Base-by-base conservation (phyloP, 2,329 filamentous ascomycete species). In the Leptographium procerum region DNA sequence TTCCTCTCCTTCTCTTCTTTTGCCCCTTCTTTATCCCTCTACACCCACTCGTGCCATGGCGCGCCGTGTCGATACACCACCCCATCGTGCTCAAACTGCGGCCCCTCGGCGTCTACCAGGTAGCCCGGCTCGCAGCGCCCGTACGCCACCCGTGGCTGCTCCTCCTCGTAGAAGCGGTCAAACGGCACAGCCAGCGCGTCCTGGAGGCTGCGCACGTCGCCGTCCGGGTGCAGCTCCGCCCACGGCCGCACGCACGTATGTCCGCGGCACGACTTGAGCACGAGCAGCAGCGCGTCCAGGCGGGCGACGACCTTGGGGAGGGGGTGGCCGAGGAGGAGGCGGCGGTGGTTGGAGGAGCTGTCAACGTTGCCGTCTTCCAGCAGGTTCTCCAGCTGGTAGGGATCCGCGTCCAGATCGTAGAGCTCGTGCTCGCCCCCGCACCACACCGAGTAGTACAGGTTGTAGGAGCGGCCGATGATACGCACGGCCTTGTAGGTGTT, bases 351-450 rank as follows among this genome's bases (percentile, higher is more conserved):
- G 33, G 7, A 4, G 13, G 48, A 6, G 48, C 48, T 1, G 28
- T 6, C 10, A 5, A 1, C 57, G 34, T 65, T 48, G 13, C 43
- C 8, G 53, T 61, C 34, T 34, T 40, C 61, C 14, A 66, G 63
- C 1, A 79, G 64, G 55, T 83, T 84, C 51, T 69, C 63, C 26
- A 79, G 68, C 65, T 85, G 78, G 33, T 74, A 72, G 1, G 78
- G 79, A 58, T 83, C 81, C 29, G 71, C 71, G 77, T 73, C 78
- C 45, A 86, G 65, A 61, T 87, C 77, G 66, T 87, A 88, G 2
- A 86, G 75, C 66, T 88, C 84, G 58, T 82, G 79, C 65, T 87
- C 84, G 56, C 83, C 82, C 16, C 71, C 85, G 65, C 86, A 88
- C 84, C 85, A 88, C 0, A 87, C 82, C 0, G 82, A 78, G 64